Evolutionary conservation across 2,329 filamentous ascomycete genomes (phyloP).

Genomic region (Ophiognomonia clavigignenti-juglandacearum): DNA sequence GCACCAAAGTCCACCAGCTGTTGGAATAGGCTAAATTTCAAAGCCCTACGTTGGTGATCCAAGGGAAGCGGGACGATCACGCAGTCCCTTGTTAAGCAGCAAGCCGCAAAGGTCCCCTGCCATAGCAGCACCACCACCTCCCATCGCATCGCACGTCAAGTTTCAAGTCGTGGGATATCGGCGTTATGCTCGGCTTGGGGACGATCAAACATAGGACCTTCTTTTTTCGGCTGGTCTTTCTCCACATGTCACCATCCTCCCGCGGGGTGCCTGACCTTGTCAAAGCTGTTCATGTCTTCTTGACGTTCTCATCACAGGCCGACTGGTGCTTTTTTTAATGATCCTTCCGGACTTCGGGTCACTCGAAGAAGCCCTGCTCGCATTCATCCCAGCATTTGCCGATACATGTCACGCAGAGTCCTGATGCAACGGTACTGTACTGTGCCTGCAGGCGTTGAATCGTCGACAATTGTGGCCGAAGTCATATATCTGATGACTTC

Average conservation of each 20-base stretch:
- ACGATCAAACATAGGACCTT: slow-evolving; percentile 14
- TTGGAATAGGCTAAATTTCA: neutral
- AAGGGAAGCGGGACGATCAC: slow-evolving; percentile 17
- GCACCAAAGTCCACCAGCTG: neutral
- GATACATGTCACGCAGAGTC: neutral
- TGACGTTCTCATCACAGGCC: neutral
- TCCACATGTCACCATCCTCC: slow-evolving; percentile 5
- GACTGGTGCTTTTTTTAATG: neutral
- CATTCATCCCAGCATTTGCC: neutral
- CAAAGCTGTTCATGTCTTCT: neutral
- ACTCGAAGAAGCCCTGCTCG: too few relatives aligned
- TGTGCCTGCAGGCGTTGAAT: too few relatives aligned
- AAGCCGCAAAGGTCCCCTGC: neutral
- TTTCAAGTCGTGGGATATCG: slow-evolving; percentile 14
- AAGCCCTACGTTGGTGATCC: neutral
- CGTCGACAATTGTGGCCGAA: too few relatives aligned
- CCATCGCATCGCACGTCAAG: slow-evolving; percentile 13
- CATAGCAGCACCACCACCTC: slow-evolving; percentile 10
- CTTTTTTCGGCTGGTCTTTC: slow-evolving; percentile 8
- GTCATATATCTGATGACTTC: too few relatives aligned
- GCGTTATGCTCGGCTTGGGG: slow-evolving; percentile 13
- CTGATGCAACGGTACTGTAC: neutral
- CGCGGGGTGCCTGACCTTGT: neutral
- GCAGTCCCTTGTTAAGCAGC: neutral
- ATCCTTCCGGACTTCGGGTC: too few relatives aligned